Evolutionary conservation across 257 asterid species (phyloP), one percentile per base, ranked within the genome.

Genomic region (Nicotiana otophora): DNA sequence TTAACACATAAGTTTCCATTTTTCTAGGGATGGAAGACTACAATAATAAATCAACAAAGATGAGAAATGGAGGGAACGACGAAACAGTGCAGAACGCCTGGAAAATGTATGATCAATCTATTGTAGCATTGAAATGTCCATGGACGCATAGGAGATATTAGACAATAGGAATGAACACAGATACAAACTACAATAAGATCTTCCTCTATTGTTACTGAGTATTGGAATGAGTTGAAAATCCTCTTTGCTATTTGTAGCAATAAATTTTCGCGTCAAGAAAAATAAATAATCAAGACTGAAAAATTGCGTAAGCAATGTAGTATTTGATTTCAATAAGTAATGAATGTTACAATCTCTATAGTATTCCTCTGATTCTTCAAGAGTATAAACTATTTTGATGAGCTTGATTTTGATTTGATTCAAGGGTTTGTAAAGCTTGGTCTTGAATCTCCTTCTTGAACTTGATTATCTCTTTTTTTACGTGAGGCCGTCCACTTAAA

Each of bases 121-220:
- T 36, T 39, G 57, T 36, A 69, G 55, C 98, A 96, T 36, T 82
- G 87, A n/a, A 76, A 93, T 20, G 86, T 86, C 98, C 97, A 91
- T 8, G 99, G 98, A 77, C 83, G n/a, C 86, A 88, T 17, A 89
- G 26, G 26, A 23, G 26, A 23, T 23, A 23, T 23, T 23, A 23
- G 93, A 89, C 98, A 96, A 87, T 36, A 91, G 5, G 81, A 42
- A 86, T 96, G 99, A 75, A 92, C 86, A 68, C 91, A 19, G 67
- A 10, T 28, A 1, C 77, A 69, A 69, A 69, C 10, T 10, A n/a
- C 23, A 34, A 17, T 34, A 69, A 1, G 19, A 39, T 69, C 77
- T 36, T 69, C 77, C 31, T 19, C 55, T 4, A n/a, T 36, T n/a
- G 10, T 20, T 69, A 17, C 17, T 69, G 55, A 39, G 5, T 19